Percentiles rank a stretch among this genome's conserved stretches.
These are phyloP conservation scores for Fusarium siculi DNA, from an alignment of 2,329 filamentous ascomycete species.

Conservation along the genomic window DNA sequence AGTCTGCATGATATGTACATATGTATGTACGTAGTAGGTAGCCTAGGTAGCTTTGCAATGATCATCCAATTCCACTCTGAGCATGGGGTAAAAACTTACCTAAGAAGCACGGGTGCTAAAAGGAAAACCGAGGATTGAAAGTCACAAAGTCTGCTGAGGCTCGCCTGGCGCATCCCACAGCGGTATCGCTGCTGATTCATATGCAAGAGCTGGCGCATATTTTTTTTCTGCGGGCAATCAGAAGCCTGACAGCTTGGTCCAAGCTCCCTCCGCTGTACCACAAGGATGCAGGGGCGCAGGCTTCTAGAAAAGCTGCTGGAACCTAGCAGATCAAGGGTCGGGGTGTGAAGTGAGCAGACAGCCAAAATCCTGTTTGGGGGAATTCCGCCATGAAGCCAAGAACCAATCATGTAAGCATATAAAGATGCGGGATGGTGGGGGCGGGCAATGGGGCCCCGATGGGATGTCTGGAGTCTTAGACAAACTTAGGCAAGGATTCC, in stretches of 20 bases:
- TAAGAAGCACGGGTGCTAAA: conserved; percentile 13
- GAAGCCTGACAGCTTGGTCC: conserved; percentile 37
- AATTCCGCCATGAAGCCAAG: conserved; percentile 1
- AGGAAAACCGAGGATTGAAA: neutral
- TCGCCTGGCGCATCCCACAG: neutral
- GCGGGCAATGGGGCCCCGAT: conserved; percentile 34
- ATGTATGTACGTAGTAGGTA: neutral
- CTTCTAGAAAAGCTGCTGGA: conserved; percentile 46
- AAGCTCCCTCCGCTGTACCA: conserved; percentile 37
- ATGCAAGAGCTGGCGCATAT: conserved; percentile 25
- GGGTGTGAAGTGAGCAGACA: conserved; percentile 28
- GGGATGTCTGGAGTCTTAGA: conserved; percentile 37
- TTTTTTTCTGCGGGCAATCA: conserved; percentile 26
- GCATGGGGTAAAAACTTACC: conserved; percentile 24
- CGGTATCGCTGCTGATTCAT: conserved; percentile 13
- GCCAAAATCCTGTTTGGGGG: conserved; percentile 41
- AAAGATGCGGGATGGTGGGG: conserved; percentile 43
- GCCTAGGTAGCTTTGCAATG: neutral
- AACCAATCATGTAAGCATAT: conserved; percentile 35
- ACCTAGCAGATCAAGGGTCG: conserved; percentile 33
- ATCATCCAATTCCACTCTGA: conserved; percentile 27
- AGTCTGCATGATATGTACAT: neutral
- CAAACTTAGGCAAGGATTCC: conserved; percentile 44
- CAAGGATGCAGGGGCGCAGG: conserved; percentile 43
- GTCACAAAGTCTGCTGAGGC: conserved; percentile 3